phyloP scores from a whole-genome alignment of 345 rosid genomes.

The Balakata baccata region DNA sequence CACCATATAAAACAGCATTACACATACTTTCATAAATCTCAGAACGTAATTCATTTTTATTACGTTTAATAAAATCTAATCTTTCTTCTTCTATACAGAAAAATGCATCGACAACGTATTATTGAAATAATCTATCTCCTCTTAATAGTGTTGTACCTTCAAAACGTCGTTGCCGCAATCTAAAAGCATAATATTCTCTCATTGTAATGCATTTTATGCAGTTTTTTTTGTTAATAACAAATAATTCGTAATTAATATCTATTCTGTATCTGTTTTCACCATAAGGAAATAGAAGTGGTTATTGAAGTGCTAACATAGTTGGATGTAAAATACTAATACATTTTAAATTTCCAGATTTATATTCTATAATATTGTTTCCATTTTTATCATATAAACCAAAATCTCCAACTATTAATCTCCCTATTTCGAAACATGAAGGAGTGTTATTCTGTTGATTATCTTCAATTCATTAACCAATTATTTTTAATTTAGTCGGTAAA shows the following conservation, averaged over 20 bases:
- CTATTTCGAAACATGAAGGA: too few species aligned
- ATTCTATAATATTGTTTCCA: too few species aligned
- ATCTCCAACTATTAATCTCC: too few species aligned
- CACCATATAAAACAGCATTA: not conserved
- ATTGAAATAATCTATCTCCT: not conserved
- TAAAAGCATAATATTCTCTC: not conserved
- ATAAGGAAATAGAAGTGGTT: too few species aligned
- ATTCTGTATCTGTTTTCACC: not conserved
- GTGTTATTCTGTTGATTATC: too few species aligned
- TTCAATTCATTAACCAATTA: too few species aligned
- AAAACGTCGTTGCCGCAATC: not conserved
- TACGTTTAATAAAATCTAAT: not conserved
- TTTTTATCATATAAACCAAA: too few species aligned
- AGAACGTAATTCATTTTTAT: not conserved
- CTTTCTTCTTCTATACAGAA: not conserved
- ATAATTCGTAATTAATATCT: not conserved
- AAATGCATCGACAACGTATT: not conserved
- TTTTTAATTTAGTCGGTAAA: too few species aligned
- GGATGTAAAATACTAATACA: too few species aligned
- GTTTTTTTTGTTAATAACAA: not conserved
- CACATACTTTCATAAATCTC: not conserved
- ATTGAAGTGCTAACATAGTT: too few species aligned
- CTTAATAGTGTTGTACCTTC: too few species aligned
- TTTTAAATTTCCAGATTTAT: too few species aligned
- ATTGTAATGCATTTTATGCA: not conserved